These are phyloP conservation scores for Claviceps quebecensis DNA, from an alignment of 2,329 filamentous ascomycete species.

Conservation along the genomic window DNA sequence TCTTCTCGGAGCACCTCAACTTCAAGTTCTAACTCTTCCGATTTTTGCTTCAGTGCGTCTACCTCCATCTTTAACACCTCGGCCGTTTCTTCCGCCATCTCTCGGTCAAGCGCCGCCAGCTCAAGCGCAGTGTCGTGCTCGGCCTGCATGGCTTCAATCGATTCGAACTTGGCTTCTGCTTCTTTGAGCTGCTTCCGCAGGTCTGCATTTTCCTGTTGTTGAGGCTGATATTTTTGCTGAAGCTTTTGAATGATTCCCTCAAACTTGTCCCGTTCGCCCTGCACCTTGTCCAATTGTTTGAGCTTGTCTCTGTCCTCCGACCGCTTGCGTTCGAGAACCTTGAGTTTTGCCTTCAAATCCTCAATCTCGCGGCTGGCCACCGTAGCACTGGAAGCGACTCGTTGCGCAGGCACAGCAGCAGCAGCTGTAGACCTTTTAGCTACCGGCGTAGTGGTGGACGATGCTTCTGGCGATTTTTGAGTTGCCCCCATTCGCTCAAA, in stretches of 20 bases:
- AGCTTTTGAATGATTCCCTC: slow-evolving; percentile 81
- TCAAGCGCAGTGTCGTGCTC: slow-evolving; percentile 80
- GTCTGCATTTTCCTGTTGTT: slow-evolving; percentile 65
- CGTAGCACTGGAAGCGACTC: slow-evolving; percentile 34
- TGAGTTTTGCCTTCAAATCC: slow-evolving; percentile 76
- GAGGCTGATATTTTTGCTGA: slow-evolving; percentile 74
- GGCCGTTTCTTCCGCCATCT: slow-evolving; percentile 90
- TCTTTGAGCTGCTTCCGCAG: slow-evolving; percentile 68
- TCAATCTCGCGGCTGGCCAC: slow-evolving; percentile 58
- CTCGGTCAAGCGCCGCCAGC: slow-evolving; percentile 74
- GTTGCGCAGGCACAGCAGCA: slow-evolving; percentile 16
- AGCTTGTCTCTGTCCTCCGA: slow-evolving; percentile 74
- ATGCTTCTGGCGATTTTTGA: slow-evolving; percentile 15
- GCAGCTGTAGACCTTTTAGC: slow-evolving; percentile 15
- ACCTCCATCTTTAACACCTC: slow-evolving; percentile 72
- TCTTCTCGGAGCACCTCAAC: slow-evolving; percentile 78
- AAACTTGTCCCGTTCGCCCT: slow-evolving; percentile 64
- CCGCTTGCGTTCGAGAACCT: slow-evolving; percentile 76
- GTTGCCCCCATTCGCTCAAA: slow-evolving; percentile 39
- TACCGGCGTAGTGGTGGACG: slow-evolving; percentile 17
- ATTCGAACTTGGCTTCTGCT: slow-evolving; percentile 51
- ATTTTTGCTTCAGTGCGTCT: slow-evolving; percentile 57
- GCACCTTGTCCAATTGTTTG: slow-evolving; percentile 61
- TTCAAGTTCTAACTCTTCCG: slow-evolving; percentile 78
- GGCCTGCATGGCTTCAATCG: slow-evolving; percentile 54